Percentiles rank a stretch among this genome's conserved stretches.
Conservation (phyloP, 768 basidiomycete genomes). For the Sarcodon aspratus region DNA sequence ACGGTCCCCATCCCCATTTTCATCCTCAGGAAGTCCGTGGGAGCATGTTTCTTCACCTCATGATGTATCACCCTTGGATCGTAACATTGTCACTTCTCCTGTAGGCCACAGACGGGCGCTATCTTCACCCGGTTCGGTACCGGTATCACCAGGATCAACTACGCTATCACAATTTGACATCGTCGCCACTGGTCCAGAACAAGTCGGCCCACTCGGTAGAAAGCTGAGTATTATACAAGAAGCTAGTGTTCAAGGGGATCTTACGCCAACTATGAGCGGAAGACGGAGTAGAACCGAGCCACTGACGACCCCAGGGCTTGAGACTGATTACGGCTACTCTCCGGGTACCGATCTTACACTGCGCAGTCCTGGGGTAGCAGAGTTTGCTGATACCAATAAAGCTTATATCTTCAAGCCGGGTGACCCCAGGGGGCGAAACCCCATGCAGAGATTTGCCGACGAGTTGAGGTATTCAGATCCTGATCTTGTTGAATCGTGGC, state of each 20-base stretch:
- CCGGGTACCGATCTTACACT: not conserved
- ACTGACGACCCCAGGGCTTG: not conserved
- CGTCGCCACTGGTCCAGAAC: not conserved
- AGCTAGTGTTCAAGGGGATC: not conserved
- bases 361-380: not conserved
- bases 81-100: too few species aligned
- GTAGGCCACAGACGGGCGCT: too few species aligned
- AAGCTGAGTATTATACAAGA: not conserved
- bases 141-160: not conserved
- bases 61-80: too few species aligned
- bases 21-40: too few species aligned
- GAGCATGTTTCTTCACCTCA: too few species aligned
- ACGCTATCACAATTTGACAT: not conserved
- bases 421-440: not conserved
- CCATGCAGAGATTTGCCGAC: slow-evolving; percentile 7
- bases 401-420: not conserved
- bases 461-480: slow-evolving; percentile 12
- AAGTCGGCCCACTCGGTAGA: not conserved
- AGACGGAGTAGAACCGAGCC: not conserved
- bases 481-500: slow-evolving; percentile 9
- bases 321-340: not conserved
- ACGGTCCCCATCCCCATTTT: too few species aligned
- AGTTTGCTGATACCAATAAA: not conserved
- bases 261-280: not conserved
- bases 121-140: too few species aligned